Evolutionary conservation across 345 rosid genomes (phyloP).

Genomic region (Brassica carinata): DNA sequence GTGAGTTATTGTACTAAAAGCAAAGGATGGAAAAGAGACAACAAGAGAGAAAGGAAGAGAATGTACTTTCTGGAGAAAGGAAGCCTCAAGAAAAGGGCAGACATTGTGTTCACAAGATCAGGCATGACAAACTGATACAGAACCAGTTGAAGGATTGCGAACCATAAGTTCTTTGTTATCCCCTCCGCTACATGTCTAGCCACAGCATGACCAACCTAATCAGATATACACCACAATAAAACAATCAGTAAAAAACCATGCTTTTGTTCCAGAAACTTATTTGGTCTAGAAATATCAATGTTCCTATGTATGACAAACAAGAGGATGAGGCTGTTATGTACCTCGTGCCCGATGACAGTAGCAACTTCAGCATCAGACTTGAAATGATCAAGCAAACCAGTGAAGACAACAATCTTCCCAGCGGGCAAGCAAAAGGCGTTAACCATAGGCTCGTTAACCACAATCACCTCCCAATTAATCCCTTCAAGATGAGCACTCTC

Average conservation of each 20-base stretch:
- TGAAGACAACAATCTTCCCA: conserved; percentile 87
- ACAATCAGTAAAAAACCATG: background rate
- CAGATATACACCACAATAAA: conserved; percentile 14
- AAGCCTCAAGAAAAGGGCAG: conserved; percentile 74
- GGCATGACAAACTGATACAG: conserved; percentile 79
- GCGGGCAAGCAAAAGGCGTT: conserved; percentile 92
- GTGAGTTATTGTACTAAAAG: background rate
- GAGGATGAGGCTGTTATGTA: conserved; percentile 23
- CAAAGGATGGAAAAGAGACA: background rate
- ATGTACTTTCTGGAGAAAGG: conserved; percentile 88
- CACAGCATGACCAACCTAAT: conserved; percentile 89
- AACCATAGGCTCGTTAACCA: conserved; percentile 71
- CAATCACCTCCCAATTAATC: conserved; percentile 87
- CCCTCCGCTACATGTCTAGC: conserved; percentile 82
- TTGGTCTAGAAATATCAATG: too few relatives aligned
- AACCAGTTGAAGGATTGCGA: conserved; percentile 66
- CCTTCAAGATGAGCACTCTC: conserved; percentile 75
- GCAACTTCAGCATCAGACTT: conserved; percentile 85
- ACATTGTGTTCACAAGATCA: conserved; percentile 77
- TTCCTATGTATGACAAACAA: background rate
- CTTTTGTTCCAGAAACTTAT: too few relatives aligned
- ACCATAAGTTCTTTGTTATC: conserved; percentile 77
- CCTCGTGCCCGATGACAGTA: conserved; percentile 91
- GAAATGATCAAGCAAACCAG: conserved; percentile 80
- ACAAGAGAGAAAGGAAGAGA: background rate